A percentile compares a stretch with the other conserved stretches of the same genome.
phyloP scores from a whole-genome alignment of 2,329 filamentous ascomycete genomes.

The Cryphonectria parasitica region DNA sequence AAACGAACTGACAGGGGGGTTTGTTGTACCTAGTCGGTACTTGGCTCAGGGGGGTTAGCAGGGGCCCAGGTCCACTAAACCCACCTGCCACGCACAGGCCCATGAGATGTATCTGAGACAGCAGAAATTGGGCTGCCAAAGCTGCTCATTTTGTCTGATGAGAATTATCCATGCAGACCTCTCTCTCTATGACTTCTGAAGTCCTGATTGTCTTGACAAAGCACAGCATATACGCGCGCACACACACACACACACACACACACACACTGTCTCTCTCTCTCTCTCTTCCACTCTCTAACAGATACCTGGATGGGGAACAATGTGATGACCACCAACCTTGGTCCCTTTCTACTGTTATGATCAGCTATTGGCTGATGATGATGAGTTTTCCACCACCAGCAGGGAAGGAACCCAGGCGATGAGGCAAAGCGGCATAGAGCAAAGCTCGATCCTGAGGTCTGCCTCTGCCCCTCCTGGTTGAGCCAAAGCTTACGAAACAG shows the following conservation, averaged over 20 bases:
- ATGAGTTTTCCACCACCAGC: conserved; percentile 7
- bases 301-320: neutral
- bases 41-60: conserved; percentile 17
- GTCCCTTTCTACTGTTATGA: neutral
- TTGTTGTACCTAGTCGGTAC: conserved; percentile 27
- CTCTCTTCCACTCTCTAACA: too few relatives aligned
- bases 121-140: conserved; percentile 19
- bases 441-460: neutral
- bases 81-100: conserved; percentile 25
- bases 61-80: conserved; percentile 16
- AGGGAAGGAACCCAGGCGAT: conserved; percentile 1
- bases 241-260: too few relatives aligned
- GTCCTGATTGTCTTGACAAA: neutral
- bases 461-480: neutral
- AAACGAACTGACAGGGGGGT: conserved; percentile 28
- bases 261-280: too few relatives aligned
- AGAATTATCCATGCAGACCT: conserved; percentile 16
- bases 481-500: neutral
- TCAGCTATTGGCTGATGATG: neutral
- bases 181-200: neutral
- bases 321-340: neutral
- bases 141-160: conserved; percentile 1
- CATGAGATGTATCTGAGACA: conserved; percentile 4
- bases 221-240: too few relatives aligned
- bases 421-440: conserved; percentile 3